Evolutionary conservation across 2,329 filamentous ascomycete species (phyloP), one percentile per base, ranked within the genome.

Genomic region (Domatiomyces catenatus): DNA sequence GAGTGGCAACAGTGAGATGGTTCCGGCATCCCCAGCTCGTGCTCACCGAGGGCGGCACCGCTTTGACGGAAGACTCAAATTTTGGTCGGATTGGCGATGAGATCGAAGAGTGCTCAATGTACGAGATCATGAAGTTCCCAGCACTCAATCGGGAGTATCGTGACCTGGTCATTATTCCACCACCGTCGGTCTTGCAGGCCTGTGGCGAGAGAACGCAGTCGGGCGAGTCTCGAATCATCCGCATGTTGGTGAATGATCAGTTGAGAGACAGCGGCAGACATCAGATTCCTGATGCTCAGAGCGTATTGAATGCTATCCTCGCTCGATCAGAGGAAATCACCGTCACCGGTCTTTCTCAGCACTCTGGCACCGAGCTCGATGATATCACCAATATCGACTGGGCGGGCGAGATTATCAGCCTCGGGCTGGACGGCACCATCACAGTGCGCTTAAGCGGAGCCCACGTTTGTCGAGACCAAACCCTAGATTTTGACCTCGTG

Each of bases 1-100:
- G 76, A 22, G 72, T 80, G 57, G 77, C 77, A 15, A 67, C 64
- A 6, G 69, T 81, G 2, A 67, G 69, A 39, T 81, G 78, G 78
- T 77, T 72, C 57, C 53, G 61, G 42, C 55, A 66, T 42, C 62
- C 69, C 1, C 58, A 64, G 17, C 57, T 72, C 17, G 61, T 66
- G 46, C 52, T 72, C 8, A 56, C 61, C 12, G 56, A 62, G n/a
- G 56, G 57, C 17, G 62, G 61, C 8, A 53, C 58, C 20, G 55
- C 64, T 43, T 59, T 75, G 20, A 62, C 69, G n/a, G 67, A 67
- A 8, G 65, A 64, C 5, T 71, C 68, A 6, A 62, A 57, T 0
- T 68, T 71, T 24, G 73, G 74, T 2, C 58, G 60, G 3, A 64
- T 76, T 1, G 53, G 59, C 17, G 65, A 70, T 20, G 54, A 58